Conservation (phyloP, 768 basidiomycete species). For the Lentinula raphanica region DNA sequence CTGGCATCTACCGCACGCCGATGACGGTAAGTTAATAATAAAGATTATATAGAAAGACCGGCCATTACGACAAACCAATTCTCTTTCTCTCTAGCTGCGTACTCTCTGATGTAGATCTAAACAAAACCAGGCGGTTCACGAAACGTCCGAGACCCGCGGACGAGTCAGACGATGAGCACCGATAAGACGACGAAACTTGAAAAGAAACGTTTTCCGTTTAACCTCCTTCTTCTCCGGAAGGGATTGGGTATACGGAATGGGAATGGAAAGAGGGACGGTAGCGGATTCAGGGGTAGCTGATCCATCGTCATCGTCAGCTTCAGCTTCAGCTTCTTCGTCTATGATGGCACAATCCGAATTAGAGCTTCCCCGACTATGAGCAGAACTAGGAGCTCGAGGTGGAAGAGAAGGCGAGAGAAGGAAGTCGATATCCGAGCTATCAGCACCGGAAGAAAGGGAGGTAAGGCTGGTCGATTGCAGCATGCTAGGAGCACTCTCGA, state of each 20-base stretch:
- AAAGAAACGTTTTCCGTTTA: not conserved
- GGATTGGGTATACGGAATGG: not conserved
- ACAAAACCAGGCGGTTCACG: not conserved
- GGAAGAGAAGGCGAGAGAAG: not conserved
- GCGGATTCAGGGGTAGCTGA: not conserved
- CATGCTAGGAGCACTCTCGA: not conserved
- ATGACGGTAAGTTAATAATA: not conserved
- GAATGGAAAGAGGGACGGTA: too few species aligned
- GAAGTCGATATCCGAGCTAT: not conserved
- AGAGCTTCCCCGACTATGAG: not conserved
- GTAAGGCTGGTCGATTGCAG: not conserved
- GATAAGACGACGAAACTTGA: not conserved
- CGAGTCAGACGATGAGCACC: not conserved
- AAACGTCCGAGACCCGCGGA: not conserved
- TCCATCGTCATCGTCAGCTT: too few species aligned
- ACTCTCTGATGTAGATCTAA: not conserved
- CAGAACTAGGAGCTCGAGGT: conserved; percentile 1
- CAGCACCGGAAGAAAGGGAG: not conserved
- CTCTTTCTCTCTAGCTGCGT: not conserved
- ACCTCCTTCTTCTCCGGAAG: not conserved
- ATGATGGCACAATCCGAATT: conserved; percentile 1
- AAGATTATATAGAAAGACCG: not conserved
- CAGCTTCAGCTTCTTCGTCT: conserved; percentile 2
- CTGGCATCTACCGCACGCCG: not conserved
- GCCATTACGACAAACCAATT: not conserved